Evolutionary conservation across 78 protist species (phyloP).

Genomic region (Pelomyxa schiedti): DNA sequence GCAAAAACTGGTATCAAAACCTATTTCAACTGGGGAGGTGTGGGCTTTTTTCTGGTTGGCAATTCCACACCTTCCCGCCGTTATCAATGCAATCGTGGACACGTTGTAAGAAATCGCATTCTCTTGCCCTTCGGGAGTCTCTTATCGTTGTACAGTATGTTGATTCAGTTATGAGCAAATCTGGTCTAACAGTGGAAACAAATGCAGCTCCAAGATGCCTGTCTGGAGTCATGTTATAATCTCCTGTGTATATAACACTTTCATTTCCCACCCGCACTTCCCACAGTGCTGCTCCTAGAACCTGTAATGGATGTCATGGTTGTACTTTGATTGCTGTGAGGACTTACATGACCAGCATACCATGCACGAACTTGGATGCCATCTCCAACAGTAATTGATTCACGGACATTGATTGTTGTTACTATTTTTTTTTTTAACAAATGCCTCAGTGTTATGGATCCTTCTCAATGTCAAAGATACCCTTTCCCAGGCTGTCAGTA

Average conservation of each 20-base stretch:
- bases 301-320: not conserved
- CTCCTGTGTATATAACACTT: conserved; percentile 93
- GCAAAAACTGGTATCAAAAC: conserved; percentile 96
- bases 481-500: conserved; percentile 72
- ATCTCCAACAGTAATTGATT: conserved; percentile 67
- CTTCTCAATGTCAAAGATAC: not conserved
- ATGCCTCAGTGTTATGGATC: not conserved
- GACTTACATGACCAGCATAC: conserved; percentile 91
- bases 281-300: conserved; percentile 95
- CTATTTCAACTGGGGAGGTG: not conserved
- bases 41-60: not conserved
- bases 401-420: conserved; percentile 48
- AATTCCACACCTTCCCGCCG: conserved; percentile 42
- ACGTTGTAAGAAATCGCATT: conserved; percentile 77
- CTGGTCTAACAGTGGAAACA: conserved; percentile 43
- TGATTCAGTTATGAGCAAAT: conserved; percentile 90
- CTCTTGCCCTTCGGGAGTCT: conserved; percentile 80
- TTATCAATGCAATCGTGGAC: conserved; percentile 65
- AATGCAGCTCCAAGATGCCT: conserved; percentile 84
- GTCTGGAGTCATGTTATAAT: conserved; percentile 97
- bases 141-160: conserved; percentile 90
- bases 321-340: not conserved
- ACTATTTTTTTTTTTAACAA: conserved; percentile 21
- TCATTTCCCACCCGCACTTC: conserved; percentile 64
- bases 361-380: conserved; percentile 72